A percentile compares a stretch with the other conserved stretches of the same genome.
phyloP scores from a whole-genome alignment of 495 filamentous ascomycete genomes.

The Aspergillus coremiiformis region DNA sequence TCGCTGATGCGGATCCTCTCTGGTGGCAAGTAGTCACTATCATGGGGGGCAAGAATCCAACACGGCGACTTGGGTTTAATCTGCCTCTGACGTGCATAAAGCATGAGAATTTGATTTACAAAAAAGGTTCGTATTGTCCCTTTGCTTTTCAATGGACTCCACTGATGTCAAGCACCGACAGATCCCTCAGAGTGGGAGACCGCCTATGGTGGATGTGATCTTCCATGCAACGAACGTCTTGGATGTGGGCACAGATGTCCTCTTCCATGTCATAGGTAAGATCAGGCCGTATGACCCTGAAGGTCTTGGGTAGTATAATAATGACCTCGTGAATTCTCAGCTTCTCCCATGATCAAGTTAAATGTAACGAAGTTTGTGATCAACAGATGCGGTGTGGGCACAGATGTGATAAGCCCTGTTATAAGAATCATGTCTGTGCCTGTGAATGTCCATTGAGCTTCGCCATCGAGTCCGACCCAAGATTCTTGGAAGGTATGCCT shows the following conservation, averaged over 20 bases:
- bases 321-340: conserved; percentile 6
- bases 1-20: conserved; percentile 29
- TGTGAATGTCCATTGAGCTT: conserved; percentile 12
- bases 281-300: background rate
- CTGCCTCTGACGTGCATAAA: conserved; percentile 37
- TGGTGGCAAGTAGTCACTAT: conserved; percentile 33
- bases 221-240: conserved; percentile 25
- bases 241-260: conserved; percentile 36
- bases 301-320: background rate
- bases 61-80: conserved; percentile 24
- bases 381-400: conserved; percentile 27
- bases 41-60: conserved; percentile 16
- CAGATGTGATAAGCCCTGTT: conserved; percentile 18
- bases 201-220: conserved; percentile 43
- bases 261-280: conserved; percentile 35
- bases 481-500: background rate
- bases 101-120: conserved; percentile 27
- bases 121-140: conserved; percentile 11
- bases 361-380: conserved; percentile 24
- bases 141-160: background rate
- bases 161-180: conserved; percentile 9
- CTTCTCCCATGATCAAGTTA: conserved; percentile 23
- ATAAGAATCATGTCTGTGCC: conserved; percentile 7
- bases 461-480: no score
- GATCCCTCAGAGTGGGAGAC: conserved; percentile 43